Conservation (phyloP, 768 basidiomycete species). For the Trametes elegans region DNA sequence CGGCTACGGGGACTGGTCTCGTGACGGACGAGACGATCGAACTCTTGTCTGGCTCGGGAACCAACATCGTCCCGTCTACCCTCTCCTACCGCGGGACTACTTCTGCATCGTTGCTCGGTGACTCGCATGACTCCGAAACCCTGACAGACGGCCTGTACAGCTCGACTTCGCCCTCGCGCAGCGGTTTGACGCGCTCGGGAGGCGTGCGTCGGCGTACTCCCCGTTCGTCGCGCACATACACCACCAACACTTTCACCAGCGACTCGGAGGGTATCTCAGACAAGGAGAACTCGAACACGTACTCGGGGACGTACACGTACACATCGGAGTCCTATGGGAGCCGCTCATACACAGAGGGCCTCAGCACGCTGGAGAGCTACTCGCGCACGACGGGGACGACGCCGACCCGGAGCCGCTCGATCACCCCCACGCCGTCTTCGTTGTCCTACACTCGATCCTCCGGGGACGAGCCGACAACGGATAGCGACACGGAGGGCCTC, state of each 20-base stretch:
- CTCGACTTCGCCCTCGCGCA: slow-evolving; percentile 48
- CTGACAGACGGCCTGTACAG: slow-evolving; percentile 32
- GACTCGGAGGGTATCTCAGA: slow-evolving; percentile 49
- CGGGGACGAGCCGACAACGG: not conserved
- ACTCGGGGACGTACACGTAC: slow-evolving; percentile 24
- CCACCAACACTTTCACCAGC: slow-evolving; percentile 40
- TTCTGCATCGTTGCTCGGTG: slow-evolving; percentile 55
- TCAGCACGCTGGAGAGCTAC: slow-evolving; percentile 31
- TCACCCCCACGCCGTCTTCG: slow-evolving; percentile 22
- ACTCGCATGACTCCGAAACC: slow-evolving; percentile 54
- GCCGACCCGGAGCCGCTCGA: slow-evolving; percentile 11
- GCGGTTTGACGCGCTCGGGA: slow-evolving; percentile 52
- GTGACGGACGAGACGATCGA: slow-evolving; percentile 41
- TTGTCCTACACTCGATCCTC: slow-evolving; percentile 18
- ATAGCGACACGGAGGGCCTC: slow-evolving; percentile 9
- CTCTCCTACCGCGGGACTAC: slow-evolving; percentile 50
- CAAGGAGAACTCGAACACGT: slow-evolving; percentile 48
- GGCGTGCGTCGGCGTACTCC: slow-evolving; percentile 55
- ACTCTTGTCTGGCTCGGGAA: slow-evolving; percentile 40
- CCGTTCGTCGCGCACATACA: slow-evolving; percentile 42
- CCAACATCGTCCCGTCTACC: slow-evolving; percentile 48
- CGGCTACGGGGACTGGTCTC: slow-evolving; percentile 32
- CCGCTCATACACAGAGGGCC: slow-evolving; percentile 8
- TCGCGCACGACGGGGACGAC: slow-evolving; percentile 19
- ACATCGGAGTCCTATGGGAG: slow-evolving; percentile 8